Evolutionary conservation across 2,329 filamentous ascomycete species (phyloP).

Genomic region (Sordariomycetes sp.): DNA sequence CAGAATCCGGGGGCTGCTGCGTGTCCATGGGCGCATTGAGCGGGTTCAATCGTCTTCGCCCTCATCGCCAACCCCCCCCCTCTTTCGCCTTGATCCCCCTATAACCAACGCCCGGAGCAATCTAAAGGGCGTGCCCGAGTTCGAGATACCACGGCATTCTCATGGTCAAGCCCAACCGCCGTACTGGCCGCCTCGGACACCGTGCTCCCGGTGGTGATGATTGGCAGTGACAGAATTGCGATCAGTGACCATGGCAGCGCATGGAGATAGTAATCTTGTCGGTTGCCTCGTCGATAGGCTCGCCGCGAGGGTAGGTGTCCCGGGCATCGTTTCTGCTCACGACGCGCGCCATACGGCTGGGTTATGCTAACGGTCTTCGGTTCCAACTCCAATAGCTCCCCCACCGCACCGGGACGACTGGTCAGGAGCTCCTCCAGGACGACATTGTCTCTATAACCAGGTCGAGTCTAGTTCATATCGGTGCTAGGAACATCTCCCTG

Average conservation of each 20-base stretch:
- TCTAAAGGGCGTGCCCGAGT: not conserved
- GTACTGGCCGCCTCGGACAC: not conserved
- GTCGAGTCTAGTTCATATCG: slow-evolving; percentile 50
- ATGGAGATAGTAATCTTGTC: slow-evolving; percentile 44
- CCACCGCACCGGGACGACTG: slow-evolving; percentile 48
- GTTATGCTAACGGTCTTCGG: slow-evolving; percentile 18
- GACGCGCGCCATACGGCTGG: not conserved
- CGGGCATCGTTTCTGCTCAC: not conserved
- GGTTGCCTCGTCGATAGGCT: slow-evolving; percentile 48
- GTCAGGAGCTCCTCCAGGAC: slow-evolving; percentile 47
- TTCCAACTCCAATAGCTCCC: slow-evolving; percentile 46
- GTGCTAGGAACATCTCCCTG: slow-evolving; percentile 37
- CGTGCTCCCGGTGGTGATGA: not conserved
- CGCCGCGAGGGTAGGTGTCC: slow-evolving; percentile 39
- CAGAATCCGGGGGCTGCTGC: not conserved
- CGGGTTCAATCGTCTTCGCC: not conserved
- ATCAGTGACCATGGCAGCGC: slow-evolving; percentile 25
- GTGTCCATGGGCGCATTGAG: not conserved
- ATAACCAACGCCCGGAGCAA: not conserved
- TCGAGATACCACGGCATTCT: not conserved
- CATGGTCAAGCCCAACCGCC: not conserved
- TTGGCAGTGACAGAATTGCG: not conserved
- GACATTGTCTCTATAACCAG: slow-evolving; percentile 51
- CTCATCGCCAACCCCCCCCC: not conserved
- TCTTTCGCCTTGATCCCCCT: not conserved